phyloP scores from a whole-genome alignment of 1,139 yeast species.

The Yamadazyma atlantica region DNA sequence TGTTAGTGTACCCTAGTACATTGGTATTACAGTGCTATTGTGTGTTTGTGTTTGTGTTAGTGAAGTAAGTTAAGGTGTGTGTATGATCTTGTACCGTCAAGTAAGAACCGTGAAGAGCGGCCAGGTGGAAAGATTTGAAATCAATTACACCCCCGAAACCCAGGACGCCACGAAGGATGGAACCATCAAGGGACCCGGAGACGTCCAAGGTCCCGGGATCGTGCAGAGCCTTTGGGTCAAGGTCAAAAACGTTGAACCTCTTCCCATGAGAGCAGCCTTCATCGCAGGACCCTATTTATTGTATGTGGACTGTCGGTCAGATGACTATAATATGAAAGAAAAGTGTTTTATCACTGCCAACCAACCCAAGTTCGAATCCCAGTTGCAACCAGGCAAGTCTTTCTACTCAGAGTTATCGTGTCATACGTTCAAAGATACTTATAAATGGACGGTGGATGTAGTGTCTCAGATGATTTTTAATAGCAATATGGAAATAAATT shows the following conservation, averaged over 20 bases:
- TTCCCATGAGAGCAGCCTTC: conserved; percentile 83
- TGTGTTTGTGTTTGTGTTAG: no score
- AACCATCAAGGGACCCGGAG: conserved; percentile 10
- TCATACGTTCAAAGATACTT: conserved; percentile 36
- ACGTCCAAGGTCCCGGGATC: no score
- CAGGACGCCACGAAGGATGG: conserved; percentile 14
- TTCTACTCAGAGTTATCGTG: conserved; percentile 49
- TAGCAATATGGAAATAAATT: conserved; percentile 63
- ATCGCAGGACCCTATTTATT: conserved; percentile 88
- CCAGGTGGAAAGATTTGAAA: conserved; percentile 35
- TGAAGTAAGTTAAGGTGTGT: no score
- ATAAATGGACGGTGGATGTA: conserved; percentile 84
- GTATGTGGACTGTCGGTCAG: conserved; percentile 76
- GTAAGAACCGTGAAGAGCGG: conserved; percentile 37
- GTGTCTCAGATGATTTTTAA: conserved; percentile 81
- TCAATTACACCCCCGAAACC: conserved; percentile 31
- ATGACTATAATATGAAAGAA: conserved; percentile 57
- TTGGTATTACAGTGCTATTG: no score
- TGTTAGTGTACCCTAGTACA: no score
- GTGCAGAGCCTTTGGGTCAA: conserved; percentile 60
- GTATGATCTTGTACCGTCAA: conserved; percentile 32
- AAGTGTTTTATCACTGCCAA: conserved; percentile 64
- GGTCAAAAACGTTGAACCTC: conserved; percentile 69
- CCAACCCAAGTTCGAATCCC: conserved; percentile 69
- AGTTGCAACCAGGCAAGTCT: conserved; percentile 59